A percentile compares a stretch with the other conserved stretches of the same genome.
phyloP scores from a whole-genome alignment of 208 protist genomes.

The Trypanosoma platydactyli region DNA sequence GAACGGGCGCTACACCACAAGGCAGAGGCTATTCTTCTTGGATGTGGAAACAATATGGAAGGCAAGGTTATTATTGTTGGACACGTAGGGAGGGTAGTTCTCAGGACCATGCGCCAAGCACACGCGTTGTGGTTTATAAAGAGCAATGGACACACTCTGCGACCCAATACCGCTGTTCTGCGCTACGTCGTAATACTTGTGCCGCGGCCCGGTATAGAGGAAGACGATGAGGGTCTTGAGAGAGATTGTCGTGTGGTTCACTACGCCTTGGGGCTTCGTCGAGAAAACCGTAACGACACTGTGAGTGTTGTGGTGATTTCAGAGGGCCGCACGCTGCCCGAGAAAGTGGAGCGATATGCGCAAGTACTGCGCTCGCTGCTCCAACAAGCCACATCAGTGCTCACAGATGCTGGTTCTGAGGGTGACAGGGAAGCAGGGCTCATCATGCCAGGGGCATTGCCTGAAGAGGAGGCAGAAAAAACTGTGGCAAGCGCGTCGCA shows the following conservation, averaged over 20 bases:
- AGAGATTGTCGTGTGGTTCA: constrained; percentile 21
- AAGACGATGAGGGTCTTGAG: constrained; percentile 7
- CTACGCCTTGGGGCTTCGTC: constrained; percentile 25
- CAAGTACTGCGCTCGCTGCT: constrained; percentile 10
- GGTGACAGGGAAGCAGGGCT: background rate
- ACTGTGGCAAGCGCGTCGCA: too few relatives aligned
- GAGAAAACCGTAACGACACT: constrained; percentile 16
- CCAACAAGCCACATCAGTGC: background rate
- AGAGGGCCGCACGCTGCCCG: constrained; percentile 13
- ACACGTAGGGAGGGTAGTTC: constrained; percentile 29
- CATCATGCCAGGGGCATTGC: too few relatives aligned
- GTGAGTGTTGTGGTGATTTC: constrained; percentile 23
- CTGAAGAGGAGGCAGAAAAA: too few relatives aligned
- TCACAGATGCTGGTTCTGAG: background rate
- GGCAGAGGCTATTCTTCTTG: constrained; percentile 46
- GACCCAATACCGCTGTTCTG: constrained; percentile 35
- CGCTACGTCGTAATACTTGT: constrained; percentile 45
- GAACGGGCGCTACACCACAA: constrained; percentile 40
- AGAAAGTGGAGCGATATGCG: constrained; percentile 15
- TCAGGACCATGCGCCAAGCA: constrained; percentile 27
- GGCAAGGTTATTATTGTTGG: constrained; percentile 54
- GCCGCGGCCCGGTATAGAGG: constrained; percentile 1
- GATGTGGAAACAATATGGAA: constrained; percentile 53
- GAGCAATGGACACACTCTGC: constrained; percentile 51
- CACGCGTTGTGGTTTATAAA: constrained; percentile 67